Evolutionary conservation across 352 stramenopile species (phyloP).

Genomic region (Pythium utonaiense): DNA sequence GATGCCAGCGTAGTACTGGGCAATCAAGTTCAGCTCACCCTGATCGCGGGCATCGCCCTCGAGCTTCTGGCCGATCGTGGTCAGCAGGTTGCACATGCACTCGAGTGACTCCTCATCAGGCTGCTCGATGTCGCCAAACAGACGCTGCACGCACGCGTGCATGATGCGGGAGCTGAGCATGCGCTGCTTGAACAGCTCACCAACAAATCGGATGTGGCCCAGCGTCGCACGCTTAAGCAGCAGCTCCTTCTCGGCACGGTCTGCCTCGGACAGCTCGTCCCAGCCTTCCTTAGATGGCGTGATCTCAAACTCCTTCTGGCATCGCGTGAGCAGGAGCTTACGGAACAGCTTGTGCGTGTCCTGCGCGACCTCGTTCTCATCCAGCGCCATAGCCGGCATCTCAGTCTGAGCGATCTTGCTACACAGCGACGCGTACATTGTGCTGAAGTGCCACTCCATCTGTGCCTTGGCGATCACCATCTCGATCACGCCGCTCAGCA

Average conservation of each 20-base stretch:
- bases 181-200: conserved; percentile 94
- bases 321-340: conserved; percentile 90
- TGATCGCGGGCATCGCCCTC: conserved; percentile 57
- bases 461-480: conserved; percentile 95
- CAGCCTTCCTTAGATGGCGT: conserved; percentile 73
- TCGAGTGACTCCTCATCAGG: conserved; percentile 94
- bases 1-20: conserved; percentile 67
- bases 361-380: conserved; percentile 54
- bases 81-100: conserved; percentile 93
- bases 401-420: conserved; percentile 87
- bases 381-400: conserved; percentile 74
- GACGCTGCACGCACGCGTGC: conserved; percentile 84
- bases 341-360: conserved; percentile 92
- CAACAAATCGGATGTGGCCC: conserved; percentile 95
- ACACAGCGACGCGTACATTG: conserved; percentile 96
- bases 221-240: conserved; percentile 79
- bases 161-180: conserved; percentile 95
- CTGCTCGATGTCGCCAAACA: conserved; percentile 75
- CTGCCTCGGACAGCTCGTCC: conserved; percentile 49
- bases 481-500: conserved; percentile 88
- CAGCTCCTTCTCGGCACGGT: conserved; percentile 70
- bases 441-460: conserved; percentile 94
- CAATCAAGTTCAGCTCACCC: conserved; percentile 53
- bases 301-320: conserved; percentile 94
- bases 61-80: conserved; percentile 90